phyloP scores from a whole-genome alignment of 257 asterid species.

The Lycium barbarum region DNA sequence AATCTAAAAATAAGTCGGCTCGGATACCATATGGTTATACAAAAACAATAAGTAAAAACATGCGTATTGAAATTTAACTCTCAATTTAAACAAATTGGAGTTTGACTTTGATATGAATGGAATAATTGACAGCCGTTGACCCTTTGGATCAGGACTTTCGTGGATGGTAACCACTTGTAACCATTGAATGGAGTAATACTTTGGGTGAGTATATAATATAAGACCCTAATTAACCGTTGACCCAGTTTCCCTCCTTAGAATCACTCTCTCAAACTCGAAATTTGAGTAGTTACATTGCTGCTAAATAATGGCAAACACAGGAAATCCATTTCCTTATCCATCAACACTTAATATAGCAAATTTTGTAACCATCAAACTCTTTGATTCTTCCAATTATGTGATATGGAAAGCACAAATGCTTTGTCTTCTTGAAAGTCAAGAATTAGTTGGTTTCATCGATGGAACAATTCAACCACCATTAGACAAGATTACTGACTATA shows the following conservation, averaged over 20 bases:
- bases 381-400: not conserved
- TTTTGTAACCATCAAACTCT: conserved; percentile 16
- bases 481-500: not conserved
- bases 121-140: no score
- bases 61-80: no score
- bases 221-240: no score
- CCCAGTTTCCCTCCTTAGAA: not conserved
- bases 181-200: no score
- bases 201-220: no score
- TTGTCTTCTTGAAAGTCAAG: conserved; percentile 35
- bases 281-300: not conserved
- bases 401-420: conserved; percentile 32
- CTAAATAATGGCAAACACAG: not conserved
- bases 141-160: no score
- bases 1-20: no score
- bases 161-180: no score
- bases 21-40: no score
- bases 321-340: conserved; percentile 15
- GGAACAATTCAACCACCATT: not conserved
- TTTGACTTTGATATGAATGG: no score
- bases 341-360: conserved; percentile 12
- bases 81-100: no score
- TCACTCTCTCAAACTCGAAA: not conserved
- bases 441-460: conserved; percentile 27
- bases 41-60: no score